Conservation (phyloP, 345 rosid species). For the Cardiospermum halicacabum region DNA sequence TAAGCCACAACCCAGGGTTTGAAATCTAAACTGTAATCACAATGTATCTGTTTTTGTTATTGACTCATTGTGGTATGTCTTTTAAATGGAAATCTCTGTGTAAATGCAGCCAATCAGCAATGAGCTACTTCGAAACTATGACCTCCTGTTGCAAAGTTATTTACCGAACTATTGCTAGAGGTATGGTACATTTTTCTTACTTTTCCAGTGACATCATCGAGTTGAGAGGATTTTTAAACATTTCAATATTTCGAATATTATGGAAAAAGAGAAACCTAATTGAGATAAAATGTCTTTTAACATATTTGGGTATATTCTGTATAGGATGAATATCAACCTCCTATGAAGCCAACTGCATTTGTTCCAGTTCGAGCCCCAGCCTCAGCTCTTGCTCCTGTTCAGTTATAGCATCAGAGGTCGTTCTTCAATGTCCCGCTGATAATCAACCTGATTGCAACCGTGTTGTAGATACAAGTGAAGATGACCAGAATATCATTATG, state of each 20-base stretch:
- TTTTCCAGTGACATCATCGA: no score
- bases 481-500: not conserved
- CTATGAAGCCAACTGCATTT: not conserved
- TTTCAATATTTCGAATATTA: no score
- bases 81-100: not conserved
- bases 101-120: not conserved
- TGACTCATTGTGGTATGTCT: no score
- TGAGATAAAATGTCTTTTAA: no score
- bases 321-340: slow-evolving; percentile 4
- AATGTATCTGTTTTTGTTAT: not conserved
- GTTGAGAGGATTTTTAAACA: not conserved
- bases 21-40: not conserved
- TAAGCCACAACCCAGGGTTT: not conserved
- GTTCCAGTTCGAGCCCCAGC: no score
- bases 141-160: not conserved
- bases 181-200: not conserved
- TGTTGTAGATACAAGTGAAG: not conserved
- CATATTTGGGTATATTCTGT: not conserved
- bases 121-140: not conserved
- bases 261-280: no score
- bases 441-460: slow-evolving; percentile 4
- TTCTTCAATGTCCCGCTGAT: not conserved
- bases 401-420: not conserved
- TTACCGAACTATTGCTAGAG: not conserved
- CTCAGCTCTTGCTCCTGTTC: not conserved